Conservation (phyloP, 2,329 filamentous ascomycete genomes). For the Fusarium piperis region DNA sequence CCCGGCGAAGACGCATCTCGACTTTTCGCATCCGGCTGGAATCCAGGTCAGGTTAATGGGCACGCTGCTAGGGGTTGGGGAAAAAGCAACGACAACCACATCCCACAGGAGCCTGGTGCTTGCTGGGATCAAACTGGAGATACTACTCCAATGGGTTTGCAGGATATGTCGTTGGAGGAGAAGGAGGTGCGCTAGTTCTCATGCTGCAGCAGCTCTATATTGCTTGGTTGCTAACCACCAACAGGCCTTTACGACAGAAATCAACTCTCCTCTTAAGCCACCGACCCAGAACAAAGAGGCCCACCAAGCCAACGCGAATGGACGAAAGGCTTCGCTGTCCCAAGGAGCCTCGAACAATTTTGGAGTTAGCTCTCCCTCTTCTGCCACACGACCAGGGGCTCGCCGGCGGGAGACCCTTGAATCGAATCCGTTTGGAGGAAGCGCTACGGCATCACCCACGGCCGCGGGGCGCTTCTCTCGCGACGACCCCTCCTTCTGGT, state of each 20-base stretch:
- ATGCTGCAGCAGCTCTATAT: neutral
- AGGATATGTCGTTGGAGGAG: conserved; percentile 73
- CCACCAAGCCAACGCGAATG: conserved; percentile 67
- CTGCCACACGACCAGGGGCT: conserved; percentile 74
- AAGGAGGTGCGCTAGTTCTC: conserved; percentile 60
- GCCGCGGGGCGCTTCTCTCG: conserved; percentile 66
- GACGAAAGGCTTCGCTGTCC: conserved; percentile 86
- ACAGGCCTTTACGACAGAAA: conserved; percentile 83
- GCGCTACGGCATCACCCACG: conserved; percentile 69
- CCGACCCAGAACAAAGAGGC: conserved; percentile 78
- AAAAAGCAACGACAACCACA: conserved; percentile 77
- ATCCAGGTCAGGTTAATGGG: conserved; percentile 77
- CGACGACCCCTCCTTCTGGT: conserved; percentile 70
- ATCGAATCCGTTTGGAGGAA: conserved; percentile 68
- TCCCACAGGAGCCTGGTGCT: conserved; percentile 83
- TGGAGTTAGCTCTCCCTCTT: conserved; percentile 77
- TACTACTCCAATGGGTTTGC: conserved; percentile 75
- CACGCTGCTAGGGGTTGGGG: conserved; percentile 75
- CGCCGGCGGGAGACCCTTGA: conserved; percentile 85
- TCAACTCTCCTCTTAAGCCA: conserved; percentile 93
- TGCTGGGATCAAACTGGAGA: conserved; percentile 86
- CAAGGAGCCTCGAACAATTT: conserved; percentile 72
- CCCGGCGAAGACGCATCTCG: conserved; percentile 65
- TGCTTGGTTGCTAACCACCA: conserved; percentile 32
- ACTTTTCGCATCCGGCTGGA: conserved; percentile 81